A percentile compares a stretch with the other conserved stretches of the same genome.
phyloP scores from a whole-genome alignment of 805 yeast species.

The Ascoidea asiatica region DNA sequence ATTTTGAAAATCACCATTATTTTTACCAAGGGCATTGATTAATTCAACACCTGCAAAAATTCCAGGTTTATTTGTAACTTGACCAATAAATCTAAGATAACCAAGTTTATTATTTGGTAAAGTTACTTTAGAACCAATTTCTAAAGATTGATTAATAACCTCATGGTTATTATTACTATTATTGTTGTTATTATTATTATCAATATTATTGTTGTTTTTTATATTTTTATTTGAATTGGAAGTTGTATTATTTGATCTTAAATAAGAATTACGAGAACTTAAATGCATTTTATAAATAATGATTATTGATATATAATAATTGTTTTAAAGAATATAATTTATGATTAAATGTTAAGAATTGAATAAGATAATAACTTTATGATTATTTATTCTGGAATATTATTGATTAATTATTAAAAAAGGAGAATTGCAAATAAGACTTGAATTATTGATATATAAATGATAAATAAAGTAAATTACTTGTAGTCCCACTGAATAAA shows the following conservation, averaged over 20 bases:
- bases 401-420: too few relatives aligned
- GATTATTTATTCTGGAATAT: too few relatives aligned
- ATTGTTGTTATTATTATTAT: too few relatives aligned
- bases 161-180: too few relatives aligned
- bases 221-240: neutral
- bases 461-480: too few relatives aligned
- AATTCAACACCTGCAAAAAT: slow-evolving; percentile 81
- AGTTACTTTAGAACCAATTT: slow-evolving; percentile 15
- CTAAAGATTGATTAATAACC: neutral
- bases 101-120: slow-evolving; percentile 67
- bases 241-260: neutral
- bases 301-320: neutral
- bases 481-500: too few relatives aligned
- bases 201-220: neutral
- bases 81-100: slow-evolving; percentile 55
- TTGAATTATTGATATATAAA: too few relatives aligned
- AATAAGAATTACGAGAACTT: neutral
- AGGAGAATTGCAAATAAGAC: too few relatives aligned
- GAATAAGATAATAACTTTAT: too few relatives aligned
- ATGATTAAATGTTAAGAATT: too few relatives aligned
- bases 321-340: too few relatives aligned
- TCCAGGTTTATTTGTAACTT: slow-evolving; percentile 60
- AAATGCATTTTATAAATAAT: neutral
- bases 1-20: slow-evolving; percentile 74
- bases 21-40: slow-evolving; percentile 59